phyloP scores from a whole-genome alignment of 2,329 filamentous ascomycete genomes.

The Aspergillus hortae region DNA sequence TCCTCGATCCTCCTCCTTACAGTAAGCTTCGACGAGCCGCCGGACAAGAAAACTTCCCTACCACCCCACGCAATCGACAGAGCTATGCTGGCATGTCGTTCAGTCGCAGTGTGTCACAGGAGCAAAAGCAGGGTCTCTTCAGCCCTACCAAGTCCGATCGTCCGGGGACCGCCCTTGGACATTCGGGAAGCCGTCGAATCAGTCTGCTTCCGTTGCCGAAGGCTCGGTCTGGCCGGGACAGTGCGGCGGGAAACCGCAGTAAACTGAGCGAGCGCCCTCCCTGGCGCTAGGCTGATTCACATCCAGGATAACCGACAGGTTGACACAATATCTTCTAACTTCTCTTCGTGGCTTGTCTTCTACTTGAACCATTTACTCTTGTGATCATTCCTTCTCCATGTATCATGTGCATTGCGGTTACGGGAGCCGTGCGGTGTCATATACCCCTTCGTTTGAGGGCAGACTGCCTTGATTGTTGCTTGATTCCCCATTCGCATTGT shows the following conservation, averaged over 20 bases:
- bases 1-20: constrained; percentile 42
- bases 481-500: constrained; percentile 20
- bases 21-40: constrained; percentile 35
- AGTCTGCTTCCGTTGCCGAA: constrained; percentile 41
- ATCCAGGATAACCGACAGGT: no score
- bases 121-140: constrained; percentile 14
- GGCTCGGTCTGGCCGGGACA: constrained; percentile 26
- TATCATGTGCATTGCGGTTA: constrained; percentile 12
- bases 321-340: constrained; percentile 9
- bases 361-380: constrained; percentile 6
- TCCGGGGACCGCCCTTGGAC: constrained; percentile 39
- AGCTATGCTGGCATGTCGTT: constrained; percentile 36
- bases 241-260: constrained; percentile 18
- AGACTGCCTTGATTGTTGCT: constrained; percentile 16
- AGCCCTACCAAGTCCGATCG: constrained; percentile 30
- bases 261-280: constrained; percentile 32
- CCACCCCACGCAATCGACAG: constrained; percentile 34
- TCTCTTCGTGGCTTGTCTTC: constrained; percentile 12
- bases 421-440: constrained; percentile 12
- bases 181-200: constrained; percentile 34
- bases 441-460: constrained; percentile 16
- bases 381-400: neutral
- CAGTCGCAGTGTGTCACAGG: constrained; percentile 24
- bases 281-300: constrained; percentile 27
- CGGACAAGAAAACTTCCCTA: constrained; percentile 18